Conservation (phyloP, 148 eudicot genomes). For the Diospyros kaki region DNA sequence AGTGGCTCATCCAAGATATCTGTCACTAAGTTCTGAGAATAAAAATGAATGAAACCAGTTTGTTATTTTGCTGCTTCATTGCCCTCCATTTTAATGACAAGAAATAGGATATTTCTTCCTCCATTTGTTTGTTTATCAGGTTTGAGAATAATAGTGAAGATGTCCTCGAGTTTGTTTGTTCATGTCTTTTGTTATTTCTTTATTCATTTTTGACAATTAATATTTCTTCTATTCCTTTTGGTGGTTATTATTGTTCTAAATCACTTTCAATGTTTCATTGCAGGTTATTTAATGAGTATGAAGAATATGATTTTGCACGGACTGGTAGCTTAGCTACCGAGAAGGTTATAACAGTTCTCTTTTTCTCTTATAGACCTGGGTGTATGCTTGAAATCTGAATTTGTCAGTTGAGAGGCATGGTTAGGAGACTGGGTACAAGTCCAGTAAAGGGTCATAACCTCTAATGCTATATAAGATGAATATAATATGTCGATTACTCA, state of each 20-base stretch:
- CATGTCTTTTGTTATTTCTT: not conserved
- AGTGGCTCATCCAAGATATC: not conserved
- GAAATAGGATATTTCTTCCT: not conserved
- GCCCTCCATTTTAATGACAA: not conserved
- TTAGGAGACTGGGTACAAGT: not conserved
- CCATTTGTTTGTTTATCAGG: not conserved
- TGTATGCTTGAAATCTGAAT: not conserved
- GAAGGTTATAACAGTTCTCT: slow-evolving; percentile 35
- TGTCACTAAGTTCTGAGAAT: not conserved
- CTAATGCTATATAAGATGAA: not conserved
- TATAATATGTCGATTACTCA: not conserved
- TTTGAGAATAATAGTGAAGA: not conserved
- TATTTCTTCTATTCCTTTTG: not conserved
- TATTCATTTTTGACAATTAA: not conserved
- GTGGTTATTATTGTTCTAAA: not conserved
- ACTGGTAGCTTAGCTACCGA: slow-evolving; percentile 72
- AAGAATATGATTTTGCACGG: slow-evolving; percentile 85
- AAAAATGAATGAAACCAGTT: not conserved
- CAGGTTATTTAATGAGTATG: slow-evolving; percentile 71
- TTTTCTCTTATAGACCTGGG: slow-evolving; percentile 3
- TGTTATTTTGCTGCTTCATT: not conserved
- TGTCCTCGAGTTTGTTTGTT: not conserved
- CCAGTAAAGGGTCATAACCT: not conserved
- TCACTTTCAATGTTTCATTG: slow-evolving; percentile 3
- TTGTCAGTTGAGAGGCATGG: too few species aligned